Base-by-base conservation (phyloP, 1,139 yeast species). In the Kazachstania sp. region DNA sequence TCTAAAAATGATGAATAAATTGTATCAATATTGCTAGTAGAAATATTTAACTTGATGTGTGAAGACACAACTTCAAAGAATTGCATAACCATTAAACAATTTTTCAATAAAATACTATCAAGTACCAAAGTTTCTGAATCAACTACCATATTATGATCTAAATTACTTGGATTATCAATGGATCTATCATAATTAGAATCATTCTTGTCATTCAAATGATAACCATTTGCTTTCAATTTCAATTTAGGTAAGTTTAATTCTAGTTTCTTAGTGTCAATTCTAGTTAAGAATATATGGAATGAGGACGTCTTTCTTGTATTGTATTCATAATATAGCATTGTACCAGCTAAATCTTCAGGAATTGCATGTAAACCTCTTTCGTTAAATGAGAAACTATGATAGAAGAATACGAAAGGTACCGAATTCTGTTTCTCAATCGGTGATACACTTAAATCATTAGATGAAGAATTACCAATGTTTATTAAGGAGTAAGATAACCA, bases 401-500 rank as follows among this genome's bases (percentile, higher is more conserved):
- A 61, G 43, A 60, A 63, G 16, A 54, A 54, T 41, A 53, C 54
- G 37, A 61, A 61, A 26, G 52, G 50, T 5, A 54, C 43, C 19
- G 48, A 43, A 46, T 59, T 51, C 43, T 54, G 52, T 46, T 58
- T 59, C 34, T 50, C 50, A 4, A 43, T 20, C 16, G 35, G 15
- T n/a, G 3, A n/a, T 9, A 12, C 30, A 7, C 9, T 5, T 13
- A 13, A 19, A 7, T 34, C 30, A 23, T 26, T 19, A 12, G 26
- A 20, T 9, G 42, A 38, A 6, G 26, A n/a, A 13, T 45, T 20
- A 12, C 39, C 32, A 26, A 13, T 26, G 34, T 41, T 36, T 23
- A 39, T 32, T 16, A 60, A 53, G 8, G 56, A 59, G 47, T 55
- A 53, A 19, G 60, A 55, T 1, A 52, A 49, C 71, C 71, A 68